Evolutionary conservation across 2,329 filamentous ascomycete genomes (phyloP), one percentile per base, ranked within the genome.

Genomic region (Fusarium sp.): DNA sequence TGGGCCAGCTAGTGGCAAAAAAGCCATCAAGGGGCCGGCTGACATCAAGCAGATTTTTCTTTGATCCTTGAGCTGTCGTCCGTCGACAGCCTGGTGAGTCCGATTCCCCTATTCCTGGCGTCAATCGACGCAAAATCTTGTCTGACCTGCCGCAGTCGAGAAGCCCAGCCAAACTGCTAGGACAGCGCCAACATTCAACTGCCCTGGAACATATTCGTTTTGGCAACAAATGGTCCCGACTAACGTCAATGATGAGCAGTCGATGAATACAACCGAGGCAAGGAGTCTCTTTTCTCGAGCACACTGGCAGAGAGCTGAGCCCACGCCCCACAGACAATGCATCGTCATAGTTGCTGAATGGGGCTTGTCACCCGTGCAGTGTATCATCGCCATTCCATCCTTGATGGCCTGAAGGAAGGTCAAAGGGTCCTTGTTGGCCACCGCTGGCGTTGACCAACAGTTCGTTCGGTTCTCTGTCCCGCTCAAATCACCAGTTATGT

Each of bases 1-100:
- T 57, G 65, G 65, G 52, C 60, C 65, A 34, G 42, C 65, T 67
- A 64, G 65, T 67, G 65, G 60, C 65, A 22, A 67, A 52, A 50
- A 31, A 47, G 35, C 29, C 64, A 62, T 35, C 35, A 62, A 38
- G 50, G 47, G 29, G 34, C 54, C 54, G 54, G 47, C 14, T 66
- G 35, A 29, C 31, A 57, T 66, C 11, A 52, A 37, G 50, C 60
- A 58, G 52, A 63, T n/a, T 63, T 67, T 64, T 56, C 60, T 56
- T 62, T 29, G 47, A 62, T 61, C 37, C 56, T 40, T 11, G 54
- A 31, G n/a, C 40, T 45, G 40, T 45, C 20, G 38, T n/a, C n/a
- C 2, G 40, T 37, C 24, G n/a, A 31, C 14, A 29, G 29, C 57
- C 18, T 54, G 50, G 27, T 57, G 70, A 67, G 37, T n/a, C 29